Conservation (phyloP, 2,329 filamentous ascomycete species). For the Helminthosporium solani region DNA sequence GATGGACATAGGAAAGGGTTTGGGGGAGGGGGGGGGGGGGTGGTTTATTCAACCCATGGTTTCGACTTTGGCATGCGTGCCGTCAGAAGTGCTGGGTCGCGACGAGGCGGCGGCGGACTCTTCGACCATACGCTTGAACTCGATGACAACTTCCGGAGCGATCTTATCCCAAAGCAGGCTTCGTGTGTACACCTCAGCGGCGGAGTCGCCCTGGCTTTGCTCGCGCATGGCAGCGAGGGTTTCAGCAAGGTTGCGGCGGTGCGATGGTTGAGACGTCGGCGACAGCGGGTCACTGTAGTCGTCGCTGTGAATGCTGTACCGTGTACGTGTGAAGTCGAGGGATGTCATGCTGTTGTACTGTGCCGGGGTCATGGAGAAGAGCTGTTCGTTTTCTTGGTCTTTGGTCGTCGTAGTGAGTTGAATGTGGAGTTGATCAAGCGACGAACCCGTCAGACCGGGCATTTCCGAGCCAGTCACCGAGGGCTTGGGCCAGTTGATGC, state of each 20-base stretch:
- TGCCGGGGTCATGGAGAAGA: constrained; percentile 80
- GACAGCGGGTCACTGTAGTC: constrained; percentile 41
- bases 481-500: constrained; percentile 40
- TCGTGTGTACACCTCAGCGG: constrained; percentile 87
- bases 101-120: constrained; percentile 58
- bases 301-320: constrained; percentile 53
- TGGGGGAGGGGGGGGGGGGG: not conserved
- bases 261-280: constrained; percentile 49
- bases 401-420: constrained; percentile 63
- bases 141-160: constrained; percentile 83
- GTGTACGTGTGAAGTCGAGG: constrained; percentile 64
- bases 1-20: constrained; percentile 24
- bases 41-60: constrained; percentile 22
- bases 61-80: constrained; percentile 29
- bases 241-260: constrained; percentile 75
- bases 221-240: constrained; percentile 76
- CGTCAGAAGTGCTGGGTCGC: constrained; percentile 36
- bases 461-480: constrained; percentile 31
- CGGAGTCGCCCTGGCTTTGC: constrained; percentile 66
- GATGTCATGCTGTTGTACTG: constrained; percentile 86
- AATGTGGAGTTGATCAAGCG: constrained; percentile 45
- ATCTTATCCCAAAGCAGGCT: constrained; percentile 94
- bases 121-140: constrained; percentile 88
- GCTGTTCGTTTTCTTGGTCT: constrained; percentile 83
- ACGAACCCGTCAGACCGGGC: constrained; percentile 37